phyloP scores from a whole-genome alignment of 192 early-diverging fungal genomes.

The Gonapodya sp. region DNA sequence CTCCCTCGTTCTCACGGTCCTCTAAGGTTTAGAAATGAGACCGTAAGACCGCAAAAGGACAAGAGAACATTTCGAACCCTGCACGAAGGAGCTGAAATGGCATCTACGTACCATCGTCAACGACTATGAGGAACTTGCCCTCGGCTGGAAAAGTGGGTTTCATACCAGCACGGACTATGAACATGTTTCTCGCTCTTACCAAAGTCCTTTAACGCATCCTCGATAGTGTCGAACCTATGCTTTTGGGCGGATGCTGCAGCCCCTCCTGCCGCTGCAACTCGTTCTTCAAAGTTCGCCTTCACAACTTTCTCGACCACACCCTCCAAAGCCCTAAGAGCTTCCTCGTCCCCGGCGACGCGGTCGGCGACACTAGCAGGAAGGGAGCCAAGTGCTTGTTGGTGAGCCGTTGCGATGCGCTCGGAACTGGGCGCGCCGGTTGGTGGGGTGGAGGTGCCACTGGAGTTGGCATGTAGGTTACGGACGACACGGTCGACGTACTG shows the following conservation, averaged over 20 bases:
- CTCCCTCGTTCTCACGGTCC: slow-evolving; percentile 98
- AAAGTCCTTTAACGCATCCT: slow-evolving; percentile 52
- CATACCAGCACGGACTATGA: neutral
- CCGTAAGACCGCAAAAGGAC: no score
- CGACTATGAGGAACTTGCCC: slow-evolving; percentile 82
- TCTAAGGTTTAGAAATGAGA: slow-evolving; percentile 44
- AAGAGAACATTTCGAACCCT: no score
- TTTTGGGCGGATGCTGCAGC: neutral
- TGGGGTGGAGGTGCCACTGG: neutral
- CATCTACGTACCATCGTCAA: slow-evolving; percentile 41
- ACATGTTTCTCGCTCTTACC: slow-evolving; percentile 29
- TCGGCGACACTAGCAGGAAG: neutral
- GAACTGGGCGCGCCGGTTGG: neutral
- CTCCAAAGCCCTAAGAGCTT: neutral
- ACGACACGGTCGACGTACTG: slow-evolving; percentile 8
- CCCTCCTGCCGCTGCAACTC: neutral
- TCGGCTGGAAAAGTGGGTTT: slow-evolving; percentile 27
- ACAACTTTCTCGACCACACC: slow-evolving; percentile 3
- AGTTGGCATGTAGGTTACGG: neutral
- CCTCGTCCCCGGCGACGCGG: neutral
- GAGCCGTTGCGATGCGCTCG: neutral
- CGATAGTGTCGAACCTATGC: slow-evolving; percentile 54
- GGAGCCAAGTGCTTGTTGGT: neutral
- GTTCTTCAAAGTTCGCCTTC: neutral
- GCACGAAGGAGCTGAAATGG: neutral